phyloP scores from a whole-genome alignment of 2,329 filamentous ascomycete species.

The Aspergillus flavus region DNA sequence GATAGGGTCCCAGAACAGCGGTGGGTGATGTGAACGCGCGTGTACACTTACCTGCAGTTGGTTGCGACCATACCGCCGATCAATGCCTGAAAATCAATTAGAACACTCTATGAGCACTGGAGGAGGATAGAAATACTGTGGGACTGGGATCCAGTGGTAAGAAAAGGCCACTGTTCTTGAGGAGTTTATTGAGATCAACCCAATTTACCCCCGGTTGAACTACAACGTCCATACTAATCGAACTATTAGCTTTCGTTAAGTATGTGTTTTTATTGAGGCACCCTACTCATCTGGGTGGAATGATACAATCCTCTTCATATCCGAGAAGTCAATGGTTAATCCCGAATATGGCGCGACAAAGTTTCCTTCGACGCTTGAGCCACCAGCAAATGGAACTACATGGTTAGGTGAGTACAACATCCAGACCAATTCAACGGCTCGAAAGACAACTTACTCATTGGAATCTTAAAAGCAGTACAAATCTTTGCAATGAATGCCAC shows the following conservation, averaged over 20 bases:
- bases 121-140: conserved; percentile 23
- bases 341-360: conserved; percentile 83
- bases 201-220: conserved; percentile 85
- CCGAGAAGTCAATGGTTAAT: conserved; percentile 80
- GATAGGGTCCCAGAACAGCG: background rate
- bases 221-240: conserved; percentile 71
- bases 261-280: background rate
- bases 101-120: background rate
- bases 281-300: conserved; percentile 71
- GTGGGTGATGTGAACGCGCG: conserved; percentile 28
- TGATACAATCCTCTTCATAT: conserved; percentile 77
- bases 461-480: conserved; percentile 74
- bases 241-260: background rate
- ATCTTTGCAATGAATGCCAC: conserved; percentile 65
- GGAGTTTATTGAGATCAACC: conserved; percentile 77
- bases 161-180: conserved; percentile 73
- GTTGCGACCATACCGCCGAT: conserved; percentile 64
- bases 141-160: conserved; percentile 85
- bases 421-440: background rate
- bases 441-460: conserved; percentile 55
- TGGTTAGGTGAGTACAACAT: background rate
- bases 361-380: conserved; percentile 81
- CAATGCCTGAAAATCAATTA: conserved; percentile 32
- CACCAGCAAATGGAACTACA: conserved; percentile 72
- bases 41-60: conserved; percentile 52